Base-by-base conservation (phyloP, 345 rosid species). In the Isatis tinctoria region DNA sequence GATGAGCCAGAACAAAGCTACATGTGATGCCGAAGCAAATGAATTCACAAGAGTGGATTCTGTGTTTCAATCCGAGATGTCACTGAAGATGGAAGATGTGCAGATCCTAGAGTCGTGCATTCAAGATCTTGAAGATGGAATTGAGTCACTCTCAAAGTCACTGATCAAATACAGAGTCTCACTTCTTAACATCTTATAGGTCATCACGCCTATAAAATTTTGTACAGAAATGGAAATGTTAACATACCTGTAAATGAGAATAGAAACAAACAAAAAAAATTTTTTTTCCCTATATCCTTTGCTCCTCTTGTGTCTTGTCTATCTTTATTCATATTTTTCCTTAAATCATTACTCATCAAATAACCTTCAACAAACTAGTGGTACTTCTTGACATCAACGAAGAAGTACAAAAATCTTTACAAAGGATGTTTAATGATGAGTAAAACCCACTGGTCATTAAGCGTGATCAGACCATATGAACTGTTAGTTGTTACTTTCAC, bases 81-180 rank as follows among this genome's bases (percentile, higher is more conserved):
- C 63, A 0, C 41, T 59, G 37, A 78, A 81, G 24, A 4, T 64
- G 17, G 78, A 63, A 13, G 48, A 73, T 22, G 67, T 79, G 8
- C 62, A 75, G 51, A 70, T 45, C 28, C 30, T 78, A 14, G 85
- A 84, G 47, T 48, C 61, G 17, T 65, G 78, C 77, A 62, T 84
- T 75, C 81, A 82, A 66, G 84, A 84, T 65, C 77, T 88, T 16
- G 84, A 83, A 78, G 78, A 70, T 35, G 88, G 82, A 51, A 54
- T 81, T 8, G 78, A 86, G 40, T 35, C 53, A 70, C 79, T 84
- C 61, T 70, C 65, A 10, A 77, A 84, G 53, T 62, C 69, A 32
- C 32, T 82, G 69, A 88, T 81, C 69, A 82, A 82, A 74, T 60
- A 78, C 17, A 74, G 80, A 66, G 83, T 74, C 33, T 80, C 82